Evolutionary conservation across 2,329 filamentous ascomycete species (phyloP).

Genomic region (Coniochaeta prunicola): DNA sequence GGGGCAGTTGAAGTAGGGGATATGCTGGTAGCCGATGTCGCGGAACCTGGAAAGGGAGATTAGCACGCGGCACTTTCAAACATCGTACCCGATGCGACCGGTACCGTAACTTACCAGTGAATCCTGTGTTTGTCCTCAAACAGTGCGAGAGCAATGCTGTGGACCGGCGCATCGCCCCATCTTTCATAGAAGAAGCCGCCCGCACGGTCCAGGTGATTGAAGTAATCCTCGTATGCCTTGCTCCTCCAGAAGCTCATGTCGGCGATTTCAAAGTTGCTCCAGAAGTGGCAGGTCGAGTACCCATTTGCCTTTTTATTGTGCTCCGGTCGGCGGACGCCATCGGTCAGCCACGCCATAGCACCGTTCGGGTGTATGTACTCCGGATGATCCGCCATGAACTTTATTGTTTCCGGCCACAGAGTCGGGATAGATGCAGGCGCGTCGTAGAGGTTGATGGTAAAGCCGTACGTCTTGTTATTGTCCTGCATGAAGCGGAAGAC

Average conservation of each 20-base stretch:
- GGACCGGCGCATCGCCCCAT: slow-evolving; percentile 96
- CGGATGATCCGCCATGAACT: slow-evolving; percentile 81
- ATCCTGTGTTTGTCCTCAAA: slow-evolving; percentile 89
- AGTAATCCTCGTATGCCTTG: slow-evolving; percentile 88
- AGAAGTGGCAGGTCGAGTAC: slow-evolving; percentile 98
- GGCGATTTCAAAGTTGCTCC: slow-evolving; percentile 97
- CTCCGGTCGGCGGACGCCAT: slow-evolving; percentile 67
- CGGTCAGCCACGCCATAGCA: slow-evolving; percentile 80
- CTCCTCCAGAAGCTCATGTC: slow-evolving; percentile 91
- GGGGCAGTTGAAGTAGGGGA: slow-evolving; percentile 98
- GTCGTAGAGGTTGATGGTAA: slow-evolving; percentile 97
- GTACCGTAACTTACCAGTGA: slow-evolving; percentile 69
- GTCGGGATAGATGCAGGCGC: slow-evolving; percentile 77
- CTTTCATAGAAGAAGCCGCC: slow-evolving; percentile 98
- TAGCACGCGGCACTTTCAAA: background rate
- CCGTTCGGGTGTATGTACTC: slow-evolving; percentile 77
- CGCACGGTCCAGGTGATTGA: slow-evolving; percentile 86
- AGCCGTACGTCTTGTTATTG: slow-evolving; percentile 97
- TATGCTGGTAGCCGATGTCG: slow-evolving; percentile 97
- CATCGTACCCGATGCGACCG: background rate
- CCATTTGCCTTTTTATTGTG: slow-evolving; percentile 79
- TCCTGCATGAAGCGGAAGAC: slow-evolving; percentile 98
- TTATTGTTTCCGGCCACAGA: slow-evolving; percentile 91
- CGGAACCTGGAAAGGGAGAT: slow-evolving; percentile 69
- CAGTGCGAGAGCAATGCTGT: slow-evolving; percentile 84